Evolutionary conservation across 306 rosid species (phyloP), one percentile per base, ranked within the genome.

Genomic region (Hylodesmum podocarpum): DNA sequence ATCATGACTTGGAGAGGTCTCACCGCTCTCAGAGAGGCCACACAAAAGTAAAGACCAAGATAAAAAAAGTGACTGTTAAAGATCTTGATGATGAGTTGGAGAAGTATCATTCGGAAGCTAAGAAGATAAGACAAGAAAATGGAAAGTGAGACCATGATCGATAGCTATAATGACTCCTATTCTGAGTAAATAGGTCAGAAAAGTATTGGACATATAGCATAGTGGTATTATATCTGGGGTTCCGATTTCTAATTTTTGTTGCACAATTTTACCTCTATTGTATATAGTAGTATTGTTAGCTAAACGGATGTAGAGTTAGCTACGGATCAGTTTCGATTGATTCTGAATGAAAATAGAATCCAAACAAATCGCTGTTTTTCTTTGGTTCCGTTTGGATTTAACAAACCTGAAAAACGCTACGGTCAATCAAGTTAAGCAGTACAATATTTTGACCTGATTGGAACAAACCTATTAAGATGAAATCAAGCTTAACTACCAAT

Each of bases 71-170:
- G 58, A 78, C 90, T 25, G 78, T 41, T 10, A 75, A 79, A 66
- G 92, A 88, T 50, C 92, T 90, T 47, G 92, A 90, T 55, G 89
- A 87, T 18, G 95, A 90, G 24, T 77, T 90, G 90, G 95, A 88
- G 83, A 81, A 21, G 53, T 88, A 90, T 83, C 89, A 29, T 67
- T 70, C 18, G 3, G 78, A 78, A 29, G 86, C 85, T 76, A 67
- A 21, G 82, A 24, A 28, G 80, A 24, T 70, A 44, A 77, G 25
- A 5, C 28, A 64, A 6, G 11, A 27, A 51, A 28, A 27, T 12
- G 33, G 41, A 78, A 72, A 82, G 57, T 69, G 76, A 72, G 39
- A 31, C 28, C 25, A 25, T 19, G 51, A 21, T 15, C 24, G 33
- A 44, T 64, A 29, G 80, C 57, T 59, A 24, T 39, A 73, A 43